phyloP scores from a whole-genome alignment of 495 filamentous ascomycete species.

The Acidomyces sp. region DNA sequence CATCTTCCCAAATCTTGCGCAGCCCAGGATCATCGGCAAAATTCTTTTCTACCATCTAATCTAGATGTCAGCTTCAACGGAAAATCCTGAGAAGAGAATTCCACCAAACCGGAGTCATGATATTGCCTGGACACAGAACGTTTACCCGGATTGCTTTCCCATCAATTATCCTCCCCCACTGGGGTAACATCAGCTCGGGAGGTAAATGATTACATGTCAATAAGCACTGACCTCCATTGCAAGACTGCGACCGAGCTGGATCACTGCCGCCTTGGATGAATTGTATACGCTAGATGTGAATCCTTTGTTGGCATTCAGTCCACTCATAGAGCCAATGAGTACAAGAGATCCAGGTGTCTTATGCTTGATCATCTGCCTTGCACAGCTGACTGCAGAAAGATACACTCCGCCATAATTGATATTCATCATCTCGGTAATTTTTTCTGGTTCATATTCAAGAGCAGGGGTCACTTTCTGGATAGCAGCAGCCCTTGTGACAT shows the following conservation, averaged over 20 bases:
- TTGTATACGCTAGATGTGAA: constrained; percentile 57
- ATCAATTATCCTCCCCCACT: constrained; percentile 40
- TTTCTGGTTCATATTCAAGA: constrained; percentile 53
- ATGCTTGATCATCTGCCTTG: constrained; percentile 63
- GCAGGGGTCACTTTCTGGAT: constrained; percentile 59
- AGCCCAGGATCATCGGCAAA: constrained; percentile 51
- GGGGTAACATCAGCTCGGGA: not conserved
- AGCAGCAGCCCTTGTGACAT: constrained; percentile 58
- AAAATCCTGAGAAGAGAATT: not conserved
- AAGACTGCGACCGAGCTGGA: constrained; percentile 49
- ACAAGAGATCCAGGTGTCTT: constrained; percentile 58
- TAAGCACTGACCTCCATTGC: constrained; percentile 42
- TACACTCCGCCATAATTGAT: constrained; percentile 69
- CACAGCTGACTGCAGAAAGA: constrained; percentile 57
- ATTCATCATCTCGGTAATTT: constrained; percentile 58
- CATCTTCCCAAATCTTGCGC: constrained; percentile 47
- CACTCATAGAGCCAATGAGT: constrained; percentile 64
- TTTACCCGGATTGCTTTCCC: constrained; percentile 54
- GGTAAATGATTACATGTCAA: not conserved
- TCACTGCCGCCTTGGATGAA: constrained; percentile 54
- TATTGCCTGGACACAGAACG: constrained; percentile 53
- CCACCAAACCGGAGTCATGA: constrained; percentile 42
- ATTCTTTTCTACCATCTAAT: constrained; percentile 48
- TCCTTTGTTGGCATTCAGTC: constrained; percentile 57
- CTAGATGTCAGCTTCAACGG: not conserved